These are phyloP conservation scores for Cercospora sojina DNA, from an alignment of 2,329 filamentous ascomycete species.

Conservation along the genomic window DNA sequence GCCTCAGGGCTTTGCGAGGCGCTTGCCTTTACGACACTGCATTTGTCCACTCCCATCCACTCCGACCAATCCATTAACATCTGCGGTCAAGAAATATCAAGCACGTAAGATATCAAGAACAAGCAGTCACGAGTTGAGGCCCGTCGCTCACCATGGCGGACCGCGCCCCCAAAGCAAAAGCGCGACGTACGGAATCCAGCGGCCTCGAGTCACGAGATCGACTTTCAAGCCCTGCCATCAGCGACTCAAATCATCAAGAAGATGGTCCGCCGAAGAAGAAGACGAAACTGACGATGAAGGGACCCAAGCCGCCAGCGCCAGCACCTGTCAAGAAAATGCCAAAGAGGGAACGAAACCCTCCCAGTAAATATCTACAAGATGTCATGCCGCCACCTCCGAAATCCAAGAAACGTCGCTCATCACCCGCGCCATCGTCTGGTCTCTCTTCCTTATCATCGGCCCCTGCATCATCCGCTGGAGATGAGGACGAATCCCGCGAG, in stretches of 20 bases:
- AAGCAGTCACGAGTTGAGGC: slow-evolving; percentile 29
- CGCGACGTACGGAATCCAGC: slow-evolving; percentile 3
- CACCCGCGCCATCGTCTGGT: slow-evolving; percentile 28
- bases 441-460: slow-evolving; percentile 29
- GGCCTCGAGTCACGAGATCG: background rate
- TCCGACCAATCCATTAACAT: background rate
- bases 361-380: slow-evolving; percentile 25
- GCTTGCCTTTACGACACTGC: background rate
- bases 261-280: slow-evolving; percentile 28
- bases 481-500: slow-evolving; percentile 16
- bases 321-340: background rate
- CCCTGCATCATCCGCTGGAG: slow-evolving; percentile 18
- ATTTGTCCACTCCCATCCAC: background rate
- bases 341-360: slow-evolving; percentile 18
- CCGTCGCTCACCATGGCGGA: slow-evolving; percentile 25
- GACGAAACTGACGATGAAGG: slow-evolving; percentile 31
- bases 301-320: slow-evolving; percentile 14
- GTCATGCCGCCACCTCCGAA: slow-evolving; percentile 7
- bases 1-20: background rate
- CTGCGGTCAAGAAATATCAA: background rate
- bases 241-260: slow-evolving; percentile 18
- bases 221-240: slow-evolving; percentile 6
- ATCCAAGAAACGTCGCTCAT: slow-evolving; percentile 11
- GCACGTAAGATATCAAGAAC: slow-evolving; percentile 24
- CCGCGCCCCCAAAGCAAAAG: slow-evolving; percentile 6